phyloP scores from a whole-genome alignment of 768 basidiomycete species.

The Leccinum longicurvipes region DNA sequence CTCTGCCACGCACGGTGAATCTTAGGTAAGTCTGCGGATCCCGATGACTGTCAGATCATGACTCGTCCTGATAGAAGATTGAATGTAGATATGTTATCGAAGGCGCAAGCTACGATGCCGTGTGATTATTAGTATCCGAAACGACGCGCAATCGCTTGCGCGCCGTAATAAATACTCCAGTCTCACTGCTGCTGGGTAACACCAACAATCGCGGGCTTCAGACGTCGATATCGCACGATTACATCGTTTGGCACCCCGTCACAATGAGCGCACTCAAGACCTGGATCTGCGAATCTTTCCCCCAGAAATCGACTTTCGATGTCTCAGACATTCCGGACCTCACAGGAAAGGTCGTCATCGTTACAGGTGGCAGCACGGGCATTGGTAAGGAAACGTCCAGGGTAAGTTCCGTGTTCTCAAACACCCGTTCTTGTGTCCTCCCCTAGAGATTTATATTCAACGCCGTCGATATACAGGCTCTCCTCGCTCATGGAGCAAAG shows the following conservation, averaged over 20 bases:
- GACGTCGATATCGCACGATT: not conserved
- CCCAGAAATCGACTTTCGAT: slow-evolving; percentile 26
- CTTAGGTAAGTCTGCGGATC: too few relatives aligned
- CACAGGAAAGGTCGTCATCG: slow-evolving; percentile 31
- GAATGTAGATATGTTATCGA: too few relatives aligned
- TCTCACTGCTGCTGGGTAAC: not conserved
- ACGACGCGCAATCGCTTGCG: not conserved
- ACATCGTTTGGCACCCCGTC: not conserved
- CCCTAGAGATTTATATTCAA: not conserved
- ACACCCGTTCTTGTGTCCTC: too few relatives aligned
- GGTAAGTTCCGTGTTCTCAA: not conserved
- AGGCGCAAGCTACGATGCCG: too few relatives aligned
- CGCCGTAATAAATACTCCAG: not conserved
- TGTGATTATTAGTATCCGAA: not conserved
- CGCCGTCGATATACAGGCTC: slow-evolving; percentile 8
- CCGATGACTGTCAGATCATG: too few relatives aligned
- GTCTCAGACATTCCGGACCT: slow-evolving; percentile 34
- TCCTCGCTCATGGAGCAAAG: slow-evolving; percentile 31
- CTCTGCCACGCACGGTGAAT: too few relatives aligned
- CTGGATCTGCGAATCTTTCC: slow-evolving; percentile 13
- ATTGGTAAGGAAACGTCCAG: slow-evolving; percentile 29
- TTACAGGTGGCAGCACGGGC: slow-evolving; percentile 34
- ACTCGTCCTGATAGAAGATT: too few relatives aligned
- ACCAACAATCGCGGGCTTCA: too few relatives aligned
- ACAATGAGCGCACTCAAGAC: slow-evolving; percentile 7